Base-by-base conservation (phyloP, 352 stramenopile species). In the Phytophthora cajani region DNA sequence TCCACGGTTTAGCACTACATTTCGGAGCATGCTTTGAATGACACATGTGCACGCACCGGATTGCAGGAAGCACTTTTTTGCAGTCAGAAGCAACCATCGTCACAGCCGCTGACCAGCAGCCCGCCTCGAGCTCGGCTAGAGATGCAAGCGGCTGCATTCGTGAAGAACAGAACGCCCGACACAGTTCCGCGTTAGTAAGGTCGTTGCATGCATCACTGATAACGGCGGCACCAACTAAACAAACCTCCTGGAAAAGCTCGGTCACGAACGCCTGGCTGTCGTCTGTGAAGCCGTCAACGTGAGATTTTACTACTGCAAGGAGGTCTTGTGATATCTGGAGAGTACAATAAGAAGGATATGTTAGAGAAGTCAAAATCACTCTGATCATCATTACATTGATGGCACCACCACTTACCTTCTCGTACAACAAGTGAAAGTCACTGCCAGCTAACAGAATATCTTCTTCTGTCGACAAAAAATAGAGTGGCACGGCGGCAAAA, bases 21-120 rank as follows among this genome's bases (percentile, higher is more conserved):
- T 16, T 56, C 25, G 3, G 40, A 42, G 23, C 30, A 14, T 8
- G 17, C 8, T 38, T 12, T 47, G 12, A 33, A 21, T 38, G 5
- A 17, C 27, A 42, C 10, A 1, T 21, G 32, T 2, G 1, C 12
- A 50, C 81, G 32, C 74, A 96, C 86, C 89, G 74, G 25, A 96
- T 77, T 5, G 89, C 89, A 61, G 89, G 89, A 36, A 96, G 63
- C 47, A 96, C 82, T 62, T 94, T 96, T 73, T 94, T 96, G 71
- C 89, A 96, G 19, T 94, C 89, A 25, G 90, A 82, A 33, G 85
- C 72, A 33, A 96, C 82, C 27, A 82, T 63, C 30, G 79, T 78
- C 30, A 85, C 76, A 21, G 79, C 88, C 11, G 67, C 79, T 17
- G 82, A 80, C 89, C 89, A 96, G 64, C 89, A 95, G 4, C 59